Percentiles rank a stretch among this genome's conserved stretches.
Evolutionary conservation across 768 basidiomycete species (phyloP).

Genomic region (Agrocybe praecox): DNA sequence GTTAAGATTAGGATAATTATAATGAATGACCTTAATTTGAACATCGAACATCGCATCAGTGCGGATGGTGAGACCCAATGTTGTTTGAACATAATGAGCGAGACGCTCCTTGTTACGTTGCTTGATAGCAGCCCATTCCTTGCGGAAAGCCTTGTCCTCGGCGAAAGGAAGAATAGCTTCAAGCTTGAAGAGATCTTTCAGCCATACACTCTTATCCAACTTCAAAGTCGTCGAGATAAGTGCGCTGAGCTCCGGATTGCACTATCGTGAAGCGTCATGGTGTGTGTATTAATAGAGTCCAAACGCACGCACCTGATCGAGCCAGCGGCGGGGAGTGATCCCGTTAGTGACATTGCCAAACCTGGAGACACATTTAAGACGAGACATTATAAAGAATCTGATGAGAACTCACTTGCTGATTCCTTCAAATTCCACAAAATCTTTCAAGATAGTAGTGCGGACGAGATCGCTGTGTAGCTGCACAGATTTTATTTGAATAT

Average conservation of each 20-base stretch:
- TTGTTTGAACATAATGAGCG: constrained; percentile 72
- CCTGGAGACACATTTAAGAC: constrained; percentile 31
- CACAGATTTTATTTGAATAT: not conserved
- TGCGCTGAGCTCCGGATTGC: constrained; percentile 85
- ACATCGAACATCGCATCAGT: constrained; percentile 86
- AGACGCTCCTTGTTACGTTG: constrained; percentile 89
- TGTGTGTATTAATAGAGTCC: no score
- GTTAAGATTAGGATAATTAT: not conserved
- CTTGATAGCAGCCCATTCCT: constrained; percentile 85
- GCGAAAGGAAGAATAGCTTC: constrained; percentile 73
- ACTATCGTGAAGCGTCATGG: constrained; percentile 38
- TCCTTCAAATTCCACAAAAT: constrained; percentile 94
- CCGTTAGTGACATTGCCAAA: constrained; percentile 95
- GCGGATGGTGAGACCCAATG: constrained; percentile 71
- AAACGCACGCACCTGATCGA: constrained; percentile 58
- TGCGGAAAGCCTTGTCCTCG: constrained; percentile 75
- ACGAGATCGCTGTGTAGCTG: constrained; percentile 90
- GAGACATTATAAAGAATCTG: not conserved
- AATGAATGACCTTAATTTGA: constrained; percentile 71
- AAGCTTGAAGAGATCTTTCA: constrained; percentile 81
- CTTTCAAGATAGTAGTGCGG: constrained; percentile 79
- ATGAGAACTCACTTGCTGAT: constrained; percentile 64
- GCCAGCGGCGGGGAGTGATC: constrained; percentile 91
- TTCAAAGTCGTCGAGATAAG: constrained; percentile 86
- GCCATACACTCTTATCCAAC: constrained; percentile 75